Conservation (phyloP, 441 rosid species). For the Cnidoscolus chayamansa region DNA sequence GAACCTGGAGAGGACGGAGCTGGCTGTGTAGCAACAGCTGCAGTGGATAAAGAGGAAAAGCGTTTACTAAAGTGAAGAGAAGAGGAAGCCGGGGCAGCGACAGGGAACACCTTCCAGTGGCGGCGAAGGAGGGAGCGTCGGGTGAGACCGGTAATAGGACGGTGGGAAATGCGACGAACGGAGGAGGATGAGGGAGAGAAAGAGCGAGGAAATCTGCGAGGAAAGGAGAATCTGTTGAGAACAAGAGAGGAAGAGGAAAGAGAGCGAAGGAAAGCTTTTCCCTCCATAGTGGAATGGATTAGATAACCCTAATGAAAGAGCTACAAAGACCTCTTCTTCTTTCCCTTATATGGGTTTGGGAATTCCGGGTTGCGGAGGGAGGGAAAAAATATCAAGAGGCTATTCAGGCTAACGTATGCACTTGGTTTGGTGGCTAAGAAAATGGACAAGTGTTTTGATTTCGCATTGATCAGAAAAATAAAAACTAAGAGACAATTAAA, state of each 20-base stretch:
- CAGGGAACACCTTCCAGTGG: constrained; percentile 21
- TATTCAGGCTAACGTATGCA: no score
- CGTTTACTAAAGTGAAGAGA: constrained; percentile 30
- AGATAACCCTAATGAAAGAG: constrained; percentile 15
- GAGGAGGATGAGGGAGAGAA: constrained; percentile 25
- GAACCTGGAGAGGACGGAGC: constrained; percentile 51
- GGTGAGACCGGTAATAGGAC: constrained; percentile 25
- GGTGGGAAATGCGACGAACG: constrained; percentile 24
- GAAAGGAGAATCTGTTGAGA: constrained; percentile 40
- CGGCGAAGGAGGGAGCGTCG: constrained; percentile 37
- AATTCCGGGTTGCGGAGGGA: background rate
- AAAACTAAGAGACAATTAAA: no score
- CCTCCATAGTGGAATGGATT: constrained; percentile 33
- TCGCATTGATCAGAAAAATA: constrained; percentile 1
- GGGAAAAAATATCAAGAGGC: constrained; percentile 9
- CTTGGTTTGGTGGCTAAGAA: background rate
- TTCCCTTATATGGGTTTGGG: background rate
- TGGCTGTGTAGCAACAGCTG: constrained; percentile 57
- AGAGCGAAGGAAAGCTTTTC: constrained; percentile 56
- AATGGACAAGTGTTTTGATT: constrained; percentile 1
- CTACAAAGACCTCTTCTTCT: background rate
- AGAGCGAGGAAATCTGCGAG: constrained; percentile 55
- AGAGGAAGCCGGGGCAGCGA: constrained; percentile 22
- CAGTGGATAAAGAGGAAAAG: constrained; percentile 48
- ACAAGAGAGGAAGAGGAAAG: constrained; percentile 35